phyloP scores from a whole-genome alignment of 352 stramenopile genomes.

The Globisporangium megalacanthum region DNA sequence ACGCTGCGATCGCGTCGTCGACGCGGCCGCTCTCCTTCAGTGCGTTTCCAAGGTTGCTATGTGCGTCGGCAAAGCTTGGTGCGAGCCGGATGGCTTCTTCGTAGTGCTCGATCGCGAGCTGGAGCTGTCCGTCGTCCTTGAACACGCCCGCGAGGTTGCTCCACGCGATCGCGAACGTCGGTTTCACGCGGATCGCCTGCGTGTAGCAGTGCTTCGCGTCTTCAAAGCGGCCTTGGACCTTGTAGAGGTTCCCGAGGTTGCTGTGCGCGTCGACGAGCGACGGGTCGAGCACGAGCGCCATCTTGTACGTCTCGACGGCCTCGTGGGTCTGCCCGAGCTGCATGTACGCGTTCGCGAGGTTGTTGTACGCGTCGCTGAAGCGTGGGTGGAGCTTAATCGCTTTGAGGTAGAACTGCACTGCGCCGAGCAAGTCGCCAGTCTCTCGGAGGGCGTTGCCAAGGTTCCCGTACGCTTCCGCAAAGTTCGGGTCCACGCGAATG shows the following conservation, averaged over 20 bases:
- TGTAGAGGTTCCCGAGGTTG: slow-evolving; percentile 94
- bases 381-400: slow-evolving; percentile 91
- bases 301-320: slow-evolving; percentile 93
- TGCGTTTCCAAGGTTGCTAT: slow-evolving; percentile 84
- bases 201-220: slow-evolving; percentile 90
- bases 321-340: slow-evolving; percentile 85
- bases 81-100: slow-evolving; percentile 74
- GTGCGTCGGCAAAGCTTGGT: slow-evolving; percentile 81
- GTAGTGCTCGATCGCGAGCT: slow-evolving; percentile 83
- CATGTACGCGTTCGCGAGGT: slow-evolving; percentile 90
- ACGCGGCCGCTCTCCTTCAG: slow-evolving; percentile 74
- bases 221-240: slow-evolving; percentile 76
- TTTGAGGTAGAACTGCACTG: slow-evolving; percentile 91
- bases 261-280: slow-evolving; percentile 90
- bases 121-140: slow-evolving; percentile 86
- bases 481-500: slow-evolving; percentile 89
- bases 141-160: slow-evolving; percentile 89
- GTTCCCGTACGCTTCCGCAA: slow-evolving; percentile 92
- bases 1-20: slow-evolving; percentile 77
- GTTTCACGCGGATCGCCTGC: slow-evolving; percentile 86
- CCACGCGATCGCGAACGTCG: slow-evolving; percentile 90
- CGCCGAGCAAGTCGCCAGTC: slow-evolving; percentile 84
- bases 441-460: slow-evolving; percentile 95
- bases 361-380: slow-evolving; percentile 92
- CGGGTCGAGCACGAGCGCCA: slow-evolving; percentile 87